Percentiles rank a stretch among this genome's conserved stretches.
These are phyloP conservation scores for Leccinum sublutescens DNA, from an alignment of 768 basidiomycete species.

Conservation along the genomic window DNA sequence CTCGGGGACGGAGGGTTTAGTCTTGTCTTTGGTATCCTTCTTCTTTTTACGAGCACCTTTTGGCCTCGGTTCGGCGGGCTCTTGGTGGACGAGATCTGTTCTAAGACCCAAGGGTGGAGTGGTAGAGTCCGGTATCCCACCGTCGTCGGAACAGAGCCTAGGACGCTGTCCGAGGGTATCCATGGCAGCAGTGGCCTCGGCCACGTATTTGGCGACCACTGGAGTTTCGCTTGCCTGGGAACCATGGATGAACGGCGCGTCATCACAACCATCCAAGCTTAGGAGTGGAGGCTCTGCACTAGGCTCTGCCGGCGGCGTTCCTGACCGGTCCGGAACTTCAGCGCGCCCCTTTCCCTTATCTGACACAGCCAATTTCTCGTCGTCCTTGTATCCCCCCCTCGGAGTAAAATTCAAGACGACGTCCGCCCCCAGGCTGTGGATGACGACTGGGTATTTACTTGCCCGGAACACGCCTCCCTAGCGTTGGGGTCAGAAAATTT, in stretches of 20 bases:
- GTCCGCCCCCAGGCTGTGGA: conserved; percentile 29
- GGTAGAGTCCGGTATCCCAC: background rate
- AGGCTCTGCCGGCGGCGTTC: conserved; percentile 1
- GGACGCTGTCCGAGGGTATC: conserved; percentile 7
- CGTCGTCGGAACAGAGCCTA: background rate
- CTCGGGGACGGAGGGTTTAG: conserved; percentile 13
- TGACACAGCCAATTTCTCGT: background rate
- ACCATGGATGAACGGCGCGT: background rate
- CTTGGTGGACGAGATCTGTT: conserved; percentile 1
- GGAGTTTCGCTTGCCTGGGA: background rate
- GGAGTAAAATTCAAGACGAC: conserved; percentile 25
- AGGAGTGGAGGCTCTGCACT: background rate
- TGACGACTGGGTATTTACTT: conserved; percentile 15
- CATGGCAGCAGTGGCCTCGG: background rate
- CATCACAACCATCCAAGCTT: background rate
- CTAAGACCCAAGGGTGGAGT: background rate
- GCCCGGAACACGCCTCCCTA: conserved; percentile 29
- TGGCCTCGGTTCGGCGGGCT: conserved; percentile 2
- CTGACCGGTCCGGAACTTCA: conserved; percentile 6
- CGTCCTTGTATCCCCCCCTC: conserved; percentile 23
- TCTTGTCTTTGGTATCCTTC: conserved; percentile 21
- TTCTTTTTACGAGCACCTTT: conserved; percentile 12
- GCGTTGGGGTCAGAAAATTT: conserved; percentile 1
- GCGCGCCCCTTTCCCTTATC: conserved; percentile 18
- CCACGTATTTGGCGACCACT: conserved; percentile 2